These are phyloP conservation scores for Salicornia ramosissima DNA, from an alignment of 148 eudicot genomes.

Conservation along the genomic window DNA sequence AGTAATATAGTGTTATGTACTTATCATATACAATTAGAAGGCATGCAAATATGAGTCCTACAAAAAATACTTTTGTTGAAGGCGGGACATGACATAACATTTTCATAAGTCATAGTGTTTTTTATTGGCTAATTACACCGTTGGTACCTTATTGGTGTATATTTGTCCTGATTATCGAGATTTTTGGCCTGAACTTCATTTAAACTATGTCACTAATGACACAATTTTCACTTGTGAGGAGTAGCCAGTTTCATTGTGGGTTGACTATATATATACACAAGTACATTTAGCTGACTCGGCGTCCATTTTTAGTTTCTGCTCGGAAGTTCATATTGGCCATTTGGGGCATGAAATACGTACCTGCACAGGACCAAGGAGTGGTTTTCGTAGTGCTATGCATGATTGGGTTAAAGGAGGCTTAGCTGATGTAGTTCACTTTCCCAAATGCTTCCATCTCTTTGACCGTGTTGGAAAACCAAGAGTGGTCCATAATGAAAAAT, in stretches of 20 bases:
- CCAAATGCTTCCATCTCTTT: conserved; percentile 53
- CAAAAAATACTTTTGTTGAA: no score
- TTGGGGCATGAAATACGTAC: conserved; percentile 63
- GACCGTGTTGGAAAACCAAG: conserved; percentile 59
- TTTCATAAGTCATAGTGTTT: no score
- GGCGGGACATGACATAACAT: no score
- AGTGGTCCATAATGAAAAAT: conserved; percentile 49
- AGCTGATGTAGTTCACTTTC: conserved; percentile 44
- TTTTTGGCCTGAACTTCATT: neutral
- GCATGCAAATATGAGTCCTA: no score
- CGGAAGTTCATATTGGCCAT: conserved; percentile 55
- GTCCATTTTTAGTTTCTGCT: conserved; percentile 38
- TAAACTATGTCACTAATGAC: neutral
- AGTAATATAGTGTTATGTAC: no score
- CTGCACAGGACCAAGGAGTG: conserved; percentile 54
- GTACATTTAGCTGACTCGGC: neutral
- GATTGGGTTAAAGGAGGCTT: conserved; percentile 45
- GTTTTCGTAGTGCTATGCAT: conserved; percentile 48
- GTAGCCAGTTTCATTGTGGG: neutral
- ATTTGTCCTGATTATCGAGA: no score
- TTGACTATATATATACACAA: neutral
- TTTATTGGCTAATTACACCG: no score
- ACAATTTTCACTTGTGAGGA: neutral
- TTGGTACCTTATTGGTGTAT: no score
- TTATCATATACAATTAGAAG: no score